phyloP scores from a whole-genome alignment of 805 yeast species.

The Ogataea saltuana region DNA sequence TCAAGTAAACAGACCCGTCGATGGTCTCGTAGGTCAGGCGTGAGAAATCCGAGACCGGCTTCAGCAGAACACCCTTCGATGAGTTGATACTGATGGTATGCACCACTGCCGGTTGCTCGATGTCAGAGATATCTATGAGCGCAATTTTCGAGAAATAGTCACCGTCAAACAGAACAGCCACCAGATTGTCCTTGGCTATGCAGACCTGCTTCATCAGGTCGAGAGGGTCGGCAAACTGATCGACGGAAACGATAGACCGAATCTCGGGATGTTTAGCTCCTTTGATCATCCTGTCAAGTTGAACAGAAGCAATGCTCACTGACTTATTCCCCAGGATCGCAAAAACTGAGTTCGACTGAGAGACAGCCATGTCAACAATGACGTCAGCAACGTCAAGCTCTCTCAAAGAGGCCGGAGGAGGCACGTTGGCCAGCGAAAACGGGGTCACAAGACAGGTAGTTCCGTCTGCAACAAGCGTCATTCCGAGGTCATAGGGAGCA shows the following conservation, averaged over 20 bases:
- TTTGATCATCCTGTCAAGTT: slow-evolving; percentile 42
- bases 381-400: slow-evolving; percentile 56
- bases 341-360: slow-evolving; percentile 55
- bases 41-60: slow-evolving; percentile 53
- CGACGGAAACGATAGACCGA: slow-evolving; percentile 34
- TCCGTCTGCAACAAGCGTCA: slow-evolving; percentile 82
- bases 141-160: slow-evolving; percentile 51
- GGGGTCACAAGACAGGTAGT: slow-evolving; percentile 73
- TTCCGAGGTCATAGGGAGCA: slow-evolving; percentile 73
- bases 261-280: slow-evolving; percentile 49
- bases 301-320: slow-evolving; percentile 49
- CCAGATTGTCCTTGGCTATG: slow-evolving; percentile 48
- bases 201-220: slow-evolving; percentile 66
- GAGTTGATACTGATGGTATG: slow-evolving; percentile 46
- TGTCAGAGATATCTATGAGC: slow-evolving; percentile 47
- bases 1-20: slow-evolving; percentile 56
- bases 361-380: slow-evolving; percentile 65
- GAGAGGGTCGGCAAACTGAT: slow-evolving; percentile 38
- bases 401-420: slow-evolving; percentile 88
- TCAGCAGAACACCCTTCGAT: slow-evolving; percentile 54
- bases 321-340: slow-evolving; percentile 56
- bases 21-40: slow-evolving; percentile 58
- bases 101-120: slow-evolving; percentile 41
- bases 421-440: slow-evolving; percentile 78
- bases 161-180: slow-evolving; percentile 64